Percentiles rank a stretch among this genome's conserved stretches.
Conservation (phyloP, 23 red algal species). For the Gracilariopsis chorda region DNA sequence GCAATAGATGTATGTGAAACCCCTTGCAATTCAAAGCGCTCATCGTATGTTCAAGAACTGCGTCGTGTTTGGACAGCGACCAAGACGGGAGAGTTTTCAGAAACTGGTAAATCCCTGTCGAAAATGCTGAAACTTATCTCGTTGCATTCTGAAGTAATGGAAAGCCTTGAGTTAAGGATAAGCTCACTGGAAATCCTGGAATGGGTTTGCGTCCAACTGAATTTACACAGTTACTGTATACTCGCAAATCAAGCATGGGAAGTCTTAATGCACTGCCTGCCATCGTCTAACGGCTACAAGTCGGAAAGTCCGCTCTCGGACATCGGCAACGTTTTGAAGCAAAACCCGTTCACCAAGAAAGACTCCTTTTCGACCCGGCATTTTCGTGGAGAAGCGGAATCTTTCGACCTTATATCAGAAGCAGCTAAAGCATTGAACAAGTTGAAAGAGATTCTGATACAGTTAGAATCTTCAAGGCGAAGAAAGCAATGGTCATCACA, state of each 20-base stretch:
- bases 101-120: not conserved
- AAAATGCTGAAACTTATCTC: not conserved
- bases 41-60: not conserved
- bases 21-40: not conserved
- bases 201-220: not conserved
- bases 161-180: not conserved
- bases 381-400: not conserved
- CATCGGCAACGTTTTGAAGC: not conserved
- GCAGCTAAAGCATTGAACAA: not conserved
- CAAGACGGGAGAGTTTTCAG: not conserved
- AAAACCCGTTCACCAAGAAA: not conserved
- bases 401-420: not conserved
- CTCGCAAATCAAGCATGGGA: not conserved
- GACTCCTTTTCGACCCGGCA: slow-evolving; percentile 2
- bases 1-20: not conserved
- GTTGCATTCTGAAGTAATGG: not conserved
- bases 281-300: too few relatives aligned
- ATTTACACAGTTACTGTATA: not conserved
- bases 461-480: not conserved
- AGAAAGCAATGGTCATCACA: not conserved
- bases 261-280: not conserved
- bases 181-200: not conserved
- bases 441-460: not conserved
- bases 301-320: not conserved
- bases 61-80: not conserved